phyloP scores from a whole-genome alignment of 257 asterid genomes.

The Nicotiana sylvestris region DNA sequence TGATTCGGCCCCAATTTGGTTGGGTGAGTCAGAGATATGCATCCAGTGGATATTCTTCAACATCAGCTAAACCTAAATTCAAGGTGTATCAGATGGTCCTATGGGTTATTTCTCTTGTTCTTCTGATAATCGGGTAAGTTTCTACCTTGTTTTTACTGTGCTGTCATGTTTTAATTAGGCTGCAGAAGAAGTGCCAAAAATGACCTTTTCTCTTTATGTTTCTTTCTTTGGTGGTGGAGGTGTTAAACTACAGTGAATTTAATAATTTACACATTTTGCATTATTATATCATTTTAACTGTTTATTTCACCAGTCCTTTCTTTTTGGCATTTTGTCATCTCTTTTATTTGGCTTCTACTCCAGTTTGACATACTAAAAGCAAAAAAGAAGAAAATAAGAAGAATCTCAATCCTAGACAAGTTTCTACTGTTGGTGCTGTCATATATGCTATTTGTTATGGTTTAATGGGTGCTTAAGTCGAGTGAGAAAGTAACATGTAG shows the following conservation, averaged over 20 bases:
- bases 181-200: background rate
- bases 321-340: background rate
- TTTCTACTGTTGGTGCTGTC: constrained; percentile 3
- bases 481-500: background rate
- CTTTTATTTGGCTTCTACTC: background rate
- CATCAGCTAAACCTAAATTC: constrained; percentile 47
- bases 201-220: background rate
- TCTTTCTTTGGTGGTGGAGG: background rate
- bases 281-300: too few species aligned
- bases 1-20: constrained; percentile 86
- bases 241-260: background rate
- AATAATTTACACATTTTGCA: background rate
- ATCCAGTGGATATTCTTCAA: constrained; percentile 31
- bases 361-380: background rate
- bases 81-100: constrained; percentile 72
- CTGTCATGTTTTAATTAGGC: background rate
- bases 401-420: background rate
- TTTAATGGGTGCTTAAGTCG: background rate
- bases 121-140: constrained; percentile 69
- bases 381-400: background rate
- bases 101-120: constrained; percentile 61
- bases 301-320: background rate
- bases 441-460: background rate
- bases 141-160: background rate
- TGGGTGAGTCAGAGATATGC: constrained; percentile 84